Evolutionary conservation across 2,329 filamentous ascomycete genomes (phyloP).

Genomic region (Byssochlamys sp.): DNA sequence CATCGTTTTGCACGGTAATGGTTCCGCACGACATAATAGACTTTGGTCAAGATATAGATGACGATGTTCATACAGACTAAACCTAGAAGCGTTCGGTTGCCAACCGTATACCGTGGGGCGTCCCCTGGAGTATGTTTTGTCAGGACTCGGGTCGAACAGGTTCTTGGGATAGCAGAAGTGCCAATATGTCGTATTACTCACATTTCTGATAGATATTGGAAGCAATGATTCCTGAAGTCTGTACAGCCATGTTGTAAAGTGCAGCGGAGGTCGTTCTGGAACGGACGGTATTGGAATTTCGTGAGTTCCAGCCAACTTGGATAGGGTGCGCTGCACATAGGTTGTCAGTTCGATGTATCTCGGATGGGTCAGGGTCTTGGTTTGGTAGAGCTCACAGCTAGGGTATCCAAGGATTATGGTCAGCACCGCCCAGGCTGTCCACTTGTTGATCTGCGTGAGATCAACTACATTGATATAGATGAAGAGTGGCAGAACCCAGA

Average conservation of each 20-base stretch:
- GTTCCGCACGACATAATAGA: conserved; percentile 25
- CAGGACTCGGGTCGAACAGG: background rate
- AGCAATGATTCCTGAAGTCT: conserved; percentile 24
- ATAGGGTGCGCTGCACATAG: conserved; percentile 35
- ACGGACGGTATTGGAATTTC: conserved; percentile 42
- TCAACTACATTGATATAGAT: conserved; percentile 36
- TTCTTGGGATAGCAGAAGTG: background rate
- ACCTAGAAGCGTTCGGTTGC: conserved; percentile 43
- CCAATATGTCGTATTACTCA: background rate
- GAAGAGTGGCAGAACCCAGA: conserved; percentile 45
- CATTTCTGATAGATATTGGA: conserved; percentile 25
- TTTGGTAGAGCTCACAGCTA: conserved; percentile 15
- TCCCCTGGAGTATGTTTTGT: conserved; percentile 25
- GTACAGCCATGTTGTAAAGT: conserved; percentile 35
- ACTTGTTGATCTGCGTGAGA: conserved; percentile 25
- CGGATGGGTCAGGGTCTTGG: background rate
- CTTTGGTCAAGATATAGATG: conserved; percentile 20
- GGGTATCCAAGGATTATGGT: conserved; percentile 40
- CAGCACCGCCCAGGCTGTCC: conserved; percentile 34
- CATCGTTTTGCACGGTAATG: conserved; percentile 18
- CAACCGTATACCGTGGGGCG: conserved; percentile 40
- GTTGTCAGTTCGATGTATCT: background rate
- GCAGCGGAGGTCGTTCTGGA: conserved; percentile 41
- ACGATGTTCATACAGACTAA: conserved; percentile 37
- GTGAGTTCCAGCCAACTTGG: conserved; percentile 40